Conservation (phyloP, 2,329 filamentous ascomycete genomes). For the Pseudocercospora crystallina region DNA sequence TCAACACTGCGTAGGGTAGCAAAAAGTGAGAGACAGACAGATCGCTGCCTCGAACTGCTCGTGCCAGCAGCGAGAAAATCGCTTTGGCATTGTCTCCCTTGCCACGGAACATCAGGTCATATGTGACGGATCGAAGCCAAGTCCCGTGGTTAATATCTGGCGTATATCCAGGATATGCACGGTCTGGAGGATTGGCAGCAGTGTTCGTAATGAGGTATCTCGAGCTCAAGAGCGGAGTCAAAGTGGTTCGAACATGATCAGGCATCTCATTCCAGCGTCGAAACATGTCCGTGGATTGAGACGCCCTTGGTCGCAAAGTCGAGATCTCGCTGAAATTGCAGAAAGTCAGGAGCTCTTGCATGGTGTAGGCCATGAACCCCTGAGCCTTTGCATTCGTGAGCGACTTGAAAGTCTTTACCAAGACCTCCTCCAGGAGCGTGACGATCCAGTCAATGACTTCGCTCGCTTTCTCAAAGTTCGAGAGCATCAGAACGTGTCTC, state of each 20-base stretch:
- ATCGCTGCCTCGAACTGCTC: conserved; percentile 83
- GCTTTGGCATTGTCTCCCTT: conserved; percentile 72
- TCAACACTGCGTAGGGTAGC: conserved; percentile 81
- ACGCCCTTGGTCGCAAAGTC: conserved; percentile 51
- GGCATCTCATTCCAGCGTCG: conserved; percentile 77
- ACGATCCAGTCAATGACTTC: conserved; percentile 86
- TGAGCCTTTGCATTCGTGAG: conserved; percentile 84
- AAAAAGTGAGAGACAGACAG: conserved; percentile 83
- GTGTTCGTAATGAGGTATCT: conserved; percentile 67
- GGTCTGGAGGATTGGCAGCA: conserved; percentile 27
- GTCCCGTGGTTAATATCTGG: conserved; percentile 67
- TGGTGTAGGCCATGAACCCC: conserved; percentile 87
- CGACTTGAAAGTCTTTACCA: conserved; percentile 89
- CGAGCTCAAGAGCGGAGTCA: conserved; percentile 86
- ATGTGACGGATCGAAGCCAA: conserved; percentile 79
- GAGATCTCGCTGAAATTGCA: conserved; percentile 68
- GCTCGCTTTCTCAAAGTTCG: conserved; percentile 75
- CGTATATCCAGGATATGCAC: conserved; percentile 74
- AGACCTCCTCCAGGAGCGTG: conserved; percentile 79
- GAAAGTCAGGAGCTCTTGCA: conserved; percentile 84
- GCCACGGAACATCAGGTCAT: conserved; percentile 76
- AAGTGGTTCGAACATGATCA: conserved; percentile 71
- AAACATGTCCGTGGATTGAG: conserved; percentile 62
- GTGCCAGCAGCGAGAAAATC: conserved; percentile 77
- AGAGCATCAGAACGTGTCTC: conserved; percentile 78